Evolutionary conservation across 2,329 filamentous ascomycete genomes (phyloP).

Genomic region (Eurotiales sp.): DNA sequence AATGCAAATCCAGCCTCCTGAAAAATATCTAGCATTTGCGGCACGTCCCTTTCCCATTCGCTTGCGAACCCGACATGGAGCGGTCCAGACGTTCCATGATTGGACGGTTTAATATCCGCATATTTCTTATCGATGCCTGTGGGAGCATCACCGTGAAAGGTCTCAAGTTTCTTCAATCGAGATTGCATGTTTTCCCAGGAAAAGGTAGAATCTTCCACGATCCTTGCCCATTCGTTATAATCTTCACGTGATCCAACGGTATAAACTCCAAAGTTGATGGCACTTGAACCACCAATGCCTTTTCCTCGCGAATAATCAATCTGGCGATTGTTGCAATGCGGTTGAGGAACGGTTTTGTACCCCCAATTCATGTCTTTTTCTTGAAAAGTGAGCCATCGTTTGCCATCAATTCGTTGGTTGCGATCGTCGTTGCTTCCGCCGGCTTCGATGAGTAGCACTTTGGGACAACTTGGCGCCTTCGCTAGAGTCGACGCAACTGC

Average conservation of each 20-base stretch:
- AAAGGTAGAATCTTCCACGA: conserved; percentile 55
- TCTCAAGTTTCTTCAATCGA: conserved; percentile 53
- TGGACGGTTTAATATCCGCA: conserved; percentile 38
- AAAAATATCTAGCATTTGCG: conserved; percentile 45
- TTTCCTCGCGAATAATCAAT: conserved; percentile 51
- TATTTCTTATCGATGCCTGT: conserved; percentile 43
- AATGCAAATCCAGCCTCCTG: conserved; percentile 47
- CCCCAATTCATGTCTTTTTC: conserved; percentile 52
- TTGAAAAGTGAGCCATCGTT: conserved; percentile 53
- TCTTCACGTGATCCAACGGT: conserved; percentile 56
- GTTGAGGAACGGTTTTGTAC: conserved; percentile 50
- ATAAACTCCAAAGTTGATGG: conserved; percentile 56
- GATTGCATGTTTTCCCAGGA: conserved; percentile 52
- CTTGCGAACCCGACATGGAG: conserved; percentile 48
- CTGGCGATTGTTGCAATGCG: conserved; percentile 41
- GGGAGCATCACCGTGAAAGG: conserved; percentile 45
- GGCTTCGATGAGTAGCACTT: conserved; percentile 59
- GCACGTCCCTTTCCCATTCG: conserved; percentile 50
- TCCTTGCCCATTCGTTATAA: conserved; percentile 58
- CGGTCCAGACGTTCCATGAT: conserved; percentile 50
- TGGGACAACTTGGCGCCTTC: conserved; percentile 44
- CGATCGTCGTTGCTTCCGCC: conserved; percentile 50
- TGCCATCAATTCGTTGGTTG: conserved; percentile 47
- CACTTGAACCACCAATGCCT: conserved; percentile 50
- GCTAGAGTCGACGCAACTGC: conserved; percentile 54